These are phyloP conservation scores for Oryza punctata DNA, from an alignment of 176 grass and related monocot genomes.

Conservation along the genomic window DNA sequence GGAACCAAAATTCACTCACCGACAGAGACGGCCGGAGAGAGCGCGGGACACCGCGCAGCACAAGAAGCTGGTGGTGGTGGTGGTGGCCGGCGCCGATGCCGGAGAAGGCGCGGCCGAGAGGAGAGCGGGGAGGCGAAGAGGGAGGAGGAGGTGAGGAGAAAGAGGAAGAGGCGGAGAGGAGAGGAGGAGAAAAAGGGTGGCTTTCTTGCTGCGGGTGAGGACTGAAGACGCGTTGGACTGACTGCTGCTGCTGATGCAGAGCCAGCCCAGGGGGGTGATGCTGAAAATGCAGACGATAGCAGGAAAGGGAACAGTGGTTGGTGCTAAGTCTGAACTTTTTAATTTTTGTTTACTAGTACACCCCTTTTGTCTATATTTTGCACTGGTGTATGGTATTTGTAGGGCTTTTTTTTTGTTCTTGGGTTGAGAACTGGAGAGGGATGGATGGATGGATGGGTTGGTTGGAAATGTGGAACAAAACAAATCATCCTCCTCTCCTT, in stretches of 20 bases:
- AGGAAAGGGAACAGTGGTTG: conserved; percentile 34
- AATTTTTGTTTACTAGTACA: background rate
- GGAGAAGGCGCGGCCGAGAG: background rate
- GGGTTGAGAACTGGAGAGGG: background rate
- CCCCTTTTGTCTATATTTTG: conserved; percentile 23
- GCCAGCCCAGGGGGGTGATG: background rate
- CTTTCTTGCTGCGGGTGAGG: conserved; percentile 32
- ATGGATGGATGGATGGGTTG: background rate
- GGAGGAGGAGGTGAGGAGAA: background rate
- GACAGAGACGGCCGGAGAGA: background rate
- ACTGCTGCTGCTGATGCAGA: conserved; percentile 10
- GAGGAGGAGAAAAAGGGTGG: conserved; percentile 28
- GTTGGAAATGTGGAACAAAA: background rate
- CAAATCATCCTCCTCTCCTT: background rate
- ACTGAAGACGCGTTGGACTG: conserved; percentile 56
- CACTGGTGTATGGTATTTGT: background rate
- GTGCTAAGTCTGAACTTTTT: background rate
- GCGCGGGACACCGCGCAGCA: background rate
- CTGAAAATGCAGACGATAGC: background rate
- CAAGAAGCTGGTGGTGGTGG: background rate
- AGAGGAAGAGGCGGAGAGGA: background rate
- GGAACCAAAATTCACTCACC: conserved; percentile 33
- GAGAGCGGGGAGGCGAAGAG: background rate
- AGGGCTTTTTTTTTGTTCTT: background rate
- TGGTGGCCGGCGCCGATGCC: background rate